Evolutionary conservation across 306 rosid species (phyloP).

Genomic region (Gynostemma pentaphyllum): DNA sequence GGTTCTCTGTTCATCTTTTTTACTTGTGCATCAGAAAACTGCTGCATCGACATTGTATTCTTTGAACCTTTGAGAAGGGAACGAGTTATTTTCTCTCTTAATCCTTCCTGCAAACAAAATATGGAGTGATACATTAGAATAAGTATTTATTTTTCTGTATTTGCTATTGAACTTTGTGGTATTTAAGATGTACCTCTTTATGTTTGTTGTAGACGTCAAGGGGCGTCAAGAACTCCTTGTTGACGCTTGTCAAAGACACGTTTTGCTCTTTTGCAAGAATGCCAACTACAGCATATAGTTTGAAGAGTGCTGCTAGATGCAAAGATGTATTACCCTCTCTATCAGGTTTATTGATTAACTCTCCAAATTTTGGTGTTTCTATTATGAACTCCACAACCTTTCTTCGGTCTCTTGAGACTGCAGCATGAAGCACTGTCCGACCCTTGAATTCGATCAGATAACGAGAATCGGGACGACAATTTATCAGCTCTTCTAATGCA

Average conservation of each 20-base stretch:
- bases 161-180: no score
- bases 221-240: background rate
- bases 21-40: background rate
- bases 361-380: background rate
- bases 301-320: background rate
- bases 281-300: background rate
- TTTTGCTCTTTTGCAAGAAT: background rate
- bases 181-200: background rate
- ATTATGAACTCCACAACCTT: background rate
- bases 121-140: no score
- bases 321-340: background rate
- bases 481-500: no score
- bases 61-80: no score
- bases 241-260: background rate
- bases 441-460: background rate
- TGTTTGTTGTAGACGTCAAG: background rate
- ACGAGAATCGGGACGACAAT: background rate
- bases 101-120: background rate
- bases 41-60: background rate
- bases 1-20: no score
- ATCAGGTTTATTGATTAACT: background rate
- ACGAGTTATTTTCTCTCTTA: background rate
- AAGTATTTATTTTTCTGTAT: no score
- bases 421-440: background rate
- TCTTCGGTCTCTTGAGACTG: background rate